Conservation (phyloP, 139 green algal species). For the Zygnema circumcarinatum region DNA sequence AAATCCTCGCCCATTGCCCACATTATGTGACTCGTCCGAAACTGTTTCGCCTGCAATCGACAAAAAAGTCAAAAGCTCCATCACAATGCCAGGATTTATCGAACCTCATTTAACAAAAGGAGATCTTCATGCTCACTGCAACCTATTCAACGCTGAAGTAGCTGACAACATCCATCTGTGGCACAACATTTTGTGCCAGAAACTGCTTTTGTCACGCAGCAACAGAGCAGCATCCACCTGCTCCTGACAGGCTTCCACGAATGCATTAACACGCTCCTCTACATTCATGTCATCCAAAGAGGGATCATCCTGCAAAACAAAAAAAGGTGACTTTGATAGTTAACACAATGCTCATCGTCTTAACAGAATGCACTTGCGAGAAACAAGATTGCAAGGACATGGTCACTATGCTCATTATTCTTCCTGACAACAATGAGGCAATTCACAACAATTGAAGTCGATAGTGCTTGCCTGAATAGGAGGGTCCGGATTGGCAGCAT, state of each 20-base stretch:
- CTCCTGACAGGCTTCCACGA: conserved; percentile 67
- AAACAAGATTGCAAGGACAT: neutral
- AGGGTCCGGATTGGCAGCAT: conserved; percentile 49
- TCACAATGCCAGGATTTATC: too few relatives aligned
- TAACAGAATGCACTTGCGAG: neutral
- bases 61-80: neutral
- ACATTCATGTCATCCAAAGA: conserved; percentile 80
- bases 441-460: neutral
- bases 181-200: too few relatives aligned
- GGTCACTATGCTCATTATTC: neutral
- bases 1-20: conserved; percentile 89
- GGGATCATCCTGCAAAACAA: conserved; percentile 72
- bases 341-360: neutral
- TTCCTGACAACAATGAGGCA: neutral
- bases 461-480: conserved; percentile 67
- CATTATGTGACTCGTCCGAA: conserved; percentile 76
- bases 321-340: neutral
- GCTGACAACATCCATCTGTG: too few relatives aligned
- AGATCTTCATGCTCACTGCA: neutral
- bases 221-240: conserved; percentile 10
- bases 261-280: conserved; percentile 73
- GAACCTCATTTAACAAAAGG: neutral
- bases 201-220: too few relatives aligned
- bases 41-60: conserved; percentile 44
- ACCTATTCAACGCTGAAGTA: too few relatives aligned